phyloP scores from a whole-genome alignment of 805 yeast genomes.

The Kluyveromyces nonfermentans region DNA sequence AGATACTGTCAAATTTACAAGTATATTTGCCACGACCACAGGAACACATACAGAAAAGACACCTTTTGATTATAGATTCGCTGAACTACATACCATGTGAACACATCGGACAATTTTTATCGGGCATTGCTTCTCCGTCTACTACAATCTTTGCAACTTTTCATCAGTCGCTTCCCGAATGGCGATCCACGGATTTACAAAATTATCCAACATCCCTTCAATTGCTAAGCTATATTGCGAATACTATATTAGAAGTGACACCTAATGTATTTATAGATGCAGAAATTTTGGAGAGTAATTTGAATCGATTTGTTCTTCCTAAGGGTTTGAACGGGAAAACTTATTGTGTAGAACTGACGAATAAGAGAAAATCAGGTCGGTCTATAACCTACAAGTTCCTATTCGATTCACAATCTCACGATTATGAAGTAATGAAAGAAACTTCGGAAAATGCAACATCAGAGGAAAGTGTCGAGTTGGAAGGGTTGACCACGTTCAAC shows the following conservation, averaged over 20 bases:
- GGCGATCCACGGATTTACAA: slow-evolving; percentile 13
- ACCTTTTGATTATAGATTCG: slow-evolving; percentile 55
- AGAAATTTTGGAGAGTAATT: slow-evolving; percentile 36
- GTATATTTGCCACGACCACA: slow-evolving; percentile 17
- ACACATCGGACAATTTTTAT: slow-evolving; percentile 41
- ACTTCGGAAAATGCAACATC: slow-evolving; percentile 18
- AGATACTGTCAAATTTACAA: slow-evolving; percentile 13
- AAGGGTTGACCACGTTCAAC: slow-evolving; percentile 81
- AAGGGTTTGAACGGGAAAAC: slow-evolving; percentile 38
- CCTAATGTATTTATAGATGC: slow-evolving; percentile 39
- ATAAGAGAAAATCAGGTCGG: slow-evolving; percentile 80
- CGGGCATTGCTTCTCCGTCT: slow-evolving; percentile 39
- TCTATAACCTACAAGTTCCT: slow-evolving; percentile 47
- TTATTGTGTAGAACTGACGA: slow-evolving; percentile 46
- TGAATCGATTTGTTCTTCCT: slow-evolving; percentile 40
- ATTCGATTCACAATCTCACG: slow-evolving; percentile 42
- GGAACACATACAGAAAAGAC: slow-evolving; percentile 21
- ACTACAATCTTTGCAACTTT: slow-evolving; percentile 38
- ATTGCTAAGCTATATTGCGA: slow-evolving; percentile 61
- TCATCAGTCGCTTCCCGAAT: slow-evolving; percentile 37
- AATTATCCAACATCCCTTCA: slow-evolving; percentile 48
- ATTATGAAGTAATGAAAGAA: slow-evolving; percentile 25
- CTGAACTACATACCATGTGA: slow-evolving; percentile 46
- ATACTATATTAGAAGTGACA: slow-evolving; percentile 54
- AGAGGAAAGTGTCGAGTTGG: slow-evolving; percentile 44